Evolutionary conservation across 495 filamentous ascomycete genomes (phyloP).

Genomic region (Bacidia rubella): DNA sequence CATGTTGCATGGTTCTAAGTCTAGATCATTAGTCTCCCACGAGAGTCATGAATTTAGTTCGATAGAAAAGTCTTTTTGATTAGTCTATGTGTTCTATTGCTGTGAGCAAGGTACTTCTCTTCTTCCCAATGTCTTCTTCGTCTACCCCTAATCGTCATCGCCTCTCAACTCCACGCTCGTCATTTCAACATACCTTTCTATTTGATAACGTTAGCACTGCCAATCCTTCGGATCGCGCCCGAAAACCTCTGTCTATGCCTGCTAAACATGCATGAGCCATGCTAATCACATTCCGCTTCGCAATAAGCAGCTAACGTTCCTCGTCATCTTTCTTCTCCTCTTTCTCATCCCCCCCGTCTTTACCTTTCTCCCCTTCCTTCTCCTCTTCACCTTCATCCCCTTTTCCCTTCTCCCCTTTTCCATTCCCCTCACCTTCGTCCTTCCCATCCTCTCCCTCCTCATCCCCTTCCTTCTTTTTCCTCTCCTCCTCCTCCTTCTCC

Average conservation of each 20-base stretch:
- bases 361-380: conserved; percentile 66
- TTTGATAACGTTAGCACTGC: too few species aligned
- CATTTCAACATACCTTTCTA: too few species aligned
- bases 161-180: too few species aligned
- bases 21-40: not conserved
- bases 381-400: too few species aligned
- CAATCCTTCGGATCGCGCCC: not conserved
- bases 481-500: conserved; percentile 28
- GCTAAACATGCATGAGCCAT: not conserved
- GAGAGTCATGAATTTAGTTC: not conserved
- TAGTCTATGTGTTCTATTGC: not conserved
- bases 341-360: conserved; percentile 18
- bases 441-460: conserved; percentile 26
- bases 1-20: not conserved
- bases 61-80: not conserved
- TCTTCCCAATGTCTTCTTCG: too few species aligned
- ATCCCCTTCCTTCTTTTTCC: too few species aligned
- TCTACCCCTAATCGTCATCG: too few species aligned
- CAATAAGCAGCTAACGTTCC: not conserved
- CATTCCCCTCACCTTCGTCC: conserved; percentile 35
- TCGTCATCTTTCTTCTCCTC: not conserved
- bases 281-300: not conserved
- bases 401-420: conserved; percentile 46
- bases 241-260: not conserved
- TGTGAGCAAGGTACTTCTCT: too few species aligned